Percentiles rank a stretch among this genome's conserved stretches.
phyloP scores from a whole-genome alignment of 2,329 filamentous ascomycete species.

The Herpotrichia juniperi region DNA sequence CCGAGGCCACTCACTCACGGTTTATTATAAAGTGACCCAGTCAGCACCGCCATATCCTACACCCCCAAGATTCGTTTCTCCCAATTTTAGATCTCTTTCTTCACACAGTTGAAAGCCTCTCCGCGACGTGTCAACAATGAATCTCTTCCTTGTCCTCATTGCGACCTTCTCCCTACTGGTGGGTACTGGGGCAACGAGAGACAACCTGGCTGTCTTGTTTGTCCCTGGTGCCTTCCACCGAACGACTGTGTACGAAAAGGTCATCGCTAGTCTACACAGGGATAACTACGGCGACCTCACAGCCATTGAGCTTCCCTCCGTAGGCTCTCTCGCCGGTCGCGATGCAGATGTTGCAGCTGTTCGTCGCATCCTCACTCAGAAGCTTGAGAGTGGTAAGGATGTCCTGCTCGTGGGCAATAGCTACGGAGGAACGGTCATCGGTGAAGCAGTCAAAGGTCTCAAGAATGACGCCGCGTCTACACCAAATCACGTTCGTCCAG shows the following conservation, averaged over 20 bases:
- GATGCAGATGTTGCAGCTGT: slow-evolving; percentile 24
- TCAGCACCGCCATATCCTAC: too few relatives aligned
- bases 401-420: slow-evolving; percentile 35
- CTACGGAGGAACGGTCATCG: slow-evolving; percentile 33
- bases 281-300: slow-evolving; percentile 19
- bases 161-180: slow-evolving; percentile 1
- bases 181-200: neutral
- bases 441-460: slow-evolving; percentile 29
- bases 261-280: slow-evolving; percentile 16
- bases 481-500: neutral
- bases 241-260: slow-evolving; percentile 22
- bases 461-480: slow-evolving; percentile 4
- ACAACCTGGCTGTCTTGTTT: slow-evolving; percentile 14
- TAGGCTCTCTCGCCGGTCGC: slow-evolving; percentile 17
- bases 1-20: too few relatives aligned
- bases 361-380: slow-evolving; percentile 12
- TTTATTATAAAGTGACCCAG: too few relatives aligned
- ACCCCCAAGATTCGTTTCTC: too few relatives aligned
- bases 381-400: slow-evolving; percentile 21
- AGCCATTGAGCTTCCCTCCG: slow-evolving; percentile 29
- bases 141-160: neutral
- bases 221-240: slow-evolving; percentile 31
- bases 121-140: slow-evolving; percentile 9
- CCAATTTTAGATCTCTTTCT: neutral
- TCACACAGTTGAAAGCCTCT: neutral